Evolutionary conservation across 306 rosid species (phyloP).

Genomic region (Rosa chinensis): DNA sequence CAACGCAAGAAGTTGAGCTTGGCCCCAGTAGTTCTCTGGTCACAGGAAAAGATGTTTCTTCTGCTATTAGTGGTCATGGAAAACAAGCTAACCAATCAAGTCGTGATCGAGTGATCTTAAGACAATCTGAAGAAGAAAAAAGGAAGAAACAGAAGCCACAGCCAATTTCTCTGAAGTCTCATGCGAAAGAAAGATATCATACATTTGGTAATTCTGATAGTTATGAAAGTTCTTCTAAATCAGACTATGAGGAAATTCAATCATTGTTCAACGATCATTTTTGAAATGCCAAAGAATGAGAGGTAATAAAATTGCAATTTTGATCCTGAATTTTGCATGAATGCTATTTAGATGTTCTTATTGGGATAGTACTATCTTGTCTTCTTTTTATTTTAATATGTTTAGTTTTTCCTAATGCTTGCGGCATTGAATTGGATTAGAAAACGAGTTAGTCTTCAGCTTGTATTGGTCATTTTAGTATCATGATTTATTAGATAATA

Average conservation of each 20-base stretch:
- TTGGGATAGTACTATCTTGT: not conserved
- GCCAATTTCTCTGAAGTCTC: not conserved
- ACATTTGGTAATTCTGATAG: not conserved
- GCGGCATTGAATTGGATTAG: not conserved
- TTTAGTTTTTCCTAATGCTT: not conserved
- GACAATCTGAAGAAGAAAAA: slow-evolving; percentile 1
- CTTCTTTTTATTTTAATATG: not conserved
- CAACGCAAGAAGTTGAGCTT: not conserved
- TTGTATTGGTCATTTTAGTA: not conserved
- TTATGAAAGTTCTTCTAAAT: slow-evolving; percentile 17
- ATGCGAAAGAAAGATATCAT: not conserved
- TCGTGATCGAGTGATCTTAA: not conserved
- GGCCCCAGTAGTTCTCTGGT: not conserved
- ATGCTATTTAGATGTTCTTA: slow-evolving; percentile 21
- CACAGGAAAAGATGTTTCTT: not conserved
- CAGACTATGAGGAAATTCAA: not conserved
- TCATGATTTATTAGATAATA: not conserved
- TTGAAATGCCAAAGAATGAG: slow-evolving; percentile 1
- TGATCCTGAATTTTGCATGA: slow-evolving; percentile 1
- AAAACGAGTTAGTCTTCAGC: not conserved
- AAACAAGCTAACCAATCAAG: not conserved
- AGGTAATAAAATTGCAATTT: slow-evolving; percentile 2
- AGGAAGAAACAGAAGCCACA: not conserved
- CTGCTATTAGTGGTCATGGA: not conserved
- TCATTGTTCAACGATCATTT: too few species aligned